Evolutionary conservation across 1,284 basidiomycete species (phyloP).

Genomic region (Sporisorium exsertum): DNA sequence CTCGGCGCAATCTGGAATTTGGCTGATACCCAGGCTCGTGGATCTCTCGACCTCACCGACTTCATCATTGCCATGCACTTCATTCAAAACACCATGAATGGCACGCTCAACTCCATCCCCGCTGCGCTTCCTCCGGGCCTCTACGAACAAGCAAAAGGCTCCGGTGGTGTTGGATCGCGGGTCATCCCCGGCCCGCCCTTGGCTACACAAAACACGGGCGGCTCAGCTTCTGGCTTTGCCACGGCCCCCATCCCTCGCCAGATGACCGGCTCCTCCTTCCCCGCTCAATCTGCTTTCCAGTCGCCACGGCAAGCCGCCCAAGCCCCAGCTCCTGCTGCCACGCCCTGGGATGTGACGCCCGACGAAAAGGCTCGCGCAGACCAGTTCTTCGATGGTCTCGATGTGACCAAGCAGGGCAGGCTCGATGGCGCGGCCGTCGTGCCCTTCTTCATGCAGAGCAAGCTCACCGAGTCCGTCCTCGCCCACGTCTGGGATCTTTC

Average conservation of each 20-base stretch:
- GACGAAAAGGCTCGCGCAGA: conserved; percentile 85
- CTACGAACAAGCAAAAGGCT: conserved; percentile 80
- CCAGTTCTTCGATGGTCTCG: conserved; percentile 84
- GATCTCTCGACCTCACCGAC: conserved; percentile 87
- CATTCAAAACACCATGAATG: conserved; percentile 88
- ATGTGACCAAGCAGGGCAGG: conserved; percentile 80
- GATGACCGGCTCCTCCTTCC: conserved; percentile 49
- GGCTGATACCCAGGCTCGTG: conserved; percentile 92
- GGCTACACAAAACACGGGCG: conserved; percentile 55
- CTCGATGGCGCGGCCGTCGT: conserved; percentile 95
- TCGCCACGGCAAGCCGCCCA: conserved; percentile 70
- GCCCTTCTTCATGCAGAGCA: conserved; percentile 93
- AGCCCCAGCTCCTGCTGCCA: conserved; percentile 17
- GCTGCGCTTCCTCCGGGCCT: conserved; percentile 83
- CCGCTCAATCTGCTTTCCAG: conserved; percentile 72
- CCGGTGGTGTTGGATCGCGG: conserved; percentile 41
- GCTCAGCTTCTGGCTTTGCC: conserved; percentile 48
- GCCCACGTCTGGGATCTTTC: conserved; percentile 96
- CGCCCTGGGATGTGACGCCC: conserved; percentile 85
- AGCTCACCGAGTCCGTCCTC: conserved; percentile 83
- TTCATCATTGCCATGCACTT: conserved; percentile 94
- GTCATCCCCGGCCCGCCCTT: conserved; percentile 45
- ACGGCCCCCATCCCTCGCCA: conserved; percentile 40
- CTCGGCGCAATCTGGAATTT: conserved; percentile 95
- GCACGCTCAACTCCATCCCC: conserved; percentile 81